Evolutionary conservation across 2,329 filamentous ascomycete genomes (phyloP).

Genomic region (Juglanconis oblonga): DNA sequence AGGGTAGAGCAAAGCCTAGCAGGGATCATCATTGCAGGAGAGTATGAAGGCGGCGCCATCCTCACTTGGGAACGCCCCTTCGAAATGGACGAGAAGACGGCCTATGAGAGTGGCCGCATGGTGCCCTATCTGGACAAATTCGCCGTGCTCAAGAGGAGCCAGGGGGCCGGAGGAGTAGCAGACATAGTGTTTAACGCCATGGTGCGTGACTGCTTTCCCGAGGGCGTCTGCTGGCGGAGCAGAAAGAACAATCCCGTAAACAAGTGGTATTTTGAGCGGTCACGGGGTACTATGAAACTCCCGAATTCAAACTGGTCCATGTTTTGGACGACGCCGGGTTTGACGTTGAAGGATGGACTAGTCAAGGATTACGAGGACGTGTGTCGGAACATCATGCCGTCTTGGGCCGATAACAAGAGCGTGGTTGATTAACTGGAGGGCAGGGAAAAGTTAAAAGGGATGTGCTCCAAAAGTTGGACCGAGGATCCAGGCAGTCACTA

Average conservation of each 20-base stretch:
- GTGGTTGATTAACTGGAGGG: constrained; percentile 48
- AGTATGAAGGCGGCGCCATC: constrained; percentile 94
- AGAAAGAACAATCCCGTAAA: constrained; percentile 92
- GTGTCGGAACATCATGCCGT: constrained; percentile 63
- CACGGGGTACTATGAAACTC: constrained; percentile 78
- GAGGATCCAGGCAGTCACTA: too few relatives aligned
- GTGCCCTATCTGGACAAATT: constrained; percentile 98
- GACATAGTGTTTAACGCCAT: constrained; percentile 97
- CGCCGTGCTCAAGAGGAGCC: constrained; percentile 81
- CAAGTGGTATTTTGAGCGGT: constrained; percentile 98
- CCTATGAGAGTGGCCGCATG: constrained; percentile 56
- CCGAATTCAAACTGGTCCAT: constrained; percentile 87
- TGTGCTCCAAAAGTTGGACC: too few relatives aligned
- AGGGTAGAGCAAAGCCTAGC: constrained; percentile 81
- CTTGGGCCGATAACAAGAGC: constrained; percentile 60
- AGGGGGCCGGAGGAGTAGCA: constrained; percentile 88
- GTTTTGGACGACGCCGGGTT: constrained; percentile 88
- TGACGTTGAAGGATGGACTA: constrained; percentile 51
- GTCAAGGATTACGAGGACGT: constrained; percentile 72
- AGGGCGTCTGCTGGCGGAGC: constrained; percentile 89
- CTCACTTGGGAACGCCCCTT: constrained; percentile 87
- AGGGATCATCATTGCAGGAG: constrained; percentile 89
- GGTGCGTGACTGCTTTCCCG: constrained; percentile 83
- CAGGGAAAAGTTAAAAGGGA: not conserved
- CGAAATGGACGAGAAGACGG: constrained; percentile 53